phyloP scores from a whole-genome alignment of 345 rosid genomes.

The Linum tenue region DNA sequence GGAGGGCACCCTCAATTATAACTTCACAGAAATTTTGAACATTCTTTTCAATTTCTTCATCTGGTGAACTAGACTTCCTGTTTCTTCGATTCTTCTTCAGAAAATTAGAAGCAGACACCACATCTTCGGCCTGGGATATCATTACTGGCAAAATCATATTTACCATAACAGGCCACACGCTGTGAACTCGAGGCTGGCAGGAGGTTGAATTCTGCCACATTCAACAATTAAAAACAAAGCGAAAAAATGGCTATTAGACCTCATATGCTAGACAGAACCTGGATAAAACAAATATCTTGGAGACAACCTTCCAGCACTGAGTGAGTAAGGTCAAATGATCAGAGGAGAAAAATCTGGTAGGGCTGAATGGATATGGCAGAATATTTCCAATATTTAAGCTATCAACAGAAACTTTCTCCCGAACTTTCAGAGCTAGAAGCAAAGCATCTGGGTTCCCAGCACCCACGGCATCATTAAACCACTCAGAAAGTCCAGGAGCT shows the following conservation, averaged over 20 bases:
- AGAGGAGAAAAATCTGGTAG: slow-evolving; percentile 58
- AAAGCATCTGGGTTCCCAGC: slow-evolving; percentile 88
- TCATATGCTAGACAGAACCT: background rate
- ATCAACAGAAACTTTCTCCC: slow-evolving; percentile 43
- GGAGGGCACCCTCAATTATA: slow-evolving; percentile 67
- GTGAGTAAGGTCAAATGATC: slow-evolving; percentile 54
- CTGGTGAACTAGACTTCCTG: slow-evolving; percentile 60
- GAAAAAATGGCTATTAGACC: background rate
- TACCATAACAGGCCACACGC: slow-evolving; percentile 68
- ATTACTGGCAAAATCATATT: slow-evolving; percentile 69
- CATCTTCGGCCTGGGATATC: slow-evolving; percentile 61
- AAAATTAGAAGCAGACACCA: slow-evolving; percentile 43
- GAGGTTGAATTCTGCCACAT: slow-evolving; percentile 80
- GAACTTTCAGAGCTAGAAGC: slow-evolving; percentile 72
- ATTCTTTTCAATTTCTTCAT: slow-evolving; percentile 63
- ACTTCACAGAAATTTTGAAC: slow-evolving; percentile 48
- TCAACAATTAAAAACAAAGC: slow-evolving; percentile 6
- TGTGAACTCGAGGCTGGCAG: slow-evolving; percentile 93
- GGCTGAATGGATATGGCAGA: slow-evolving; percentile 68
- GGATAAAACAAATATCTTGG: background rate
- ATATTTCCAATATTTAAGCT: slow-evolving; percentile 41
- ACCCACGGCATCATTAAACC: slow-evolving; percentile 65
- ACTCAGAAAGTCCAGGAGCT: slow-evolving; percentile 56
- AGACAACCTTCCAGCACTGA: slow-evolving; percentile 75
- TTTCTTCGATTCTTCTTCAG: slow-evolving; percentile 69